Evolutionary conservation across 768 basidiomycete genomes (phyloP).

Genomic region (Psilocybe azurescens): DNA sequence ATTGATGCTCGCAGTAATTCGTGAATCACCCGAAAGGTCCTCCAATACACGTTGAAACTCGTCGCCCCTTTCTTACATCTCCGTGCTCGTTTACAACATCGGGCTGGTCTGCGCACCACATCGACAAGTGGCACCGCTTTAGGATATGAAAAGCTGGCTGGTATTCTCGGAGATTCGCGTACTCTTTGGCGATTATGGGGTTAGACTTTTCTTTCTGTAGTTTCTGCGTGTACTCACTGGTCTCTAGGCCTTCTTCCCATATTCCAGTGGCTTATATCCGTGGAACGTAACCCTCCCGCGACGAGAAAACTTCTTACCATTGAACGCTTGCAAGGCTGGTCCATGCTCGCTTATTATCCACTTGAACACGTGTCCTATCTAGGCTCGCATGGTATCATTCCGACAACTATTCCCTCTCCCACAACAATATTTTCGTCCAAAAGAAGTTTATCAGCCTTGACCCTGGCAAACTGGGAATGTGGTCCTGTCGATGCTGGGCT

Average conservation of each 20-base stretch:
- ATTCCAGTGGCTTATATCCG: constrained; percentile 77
- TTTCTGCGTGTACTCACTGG: not conserved
- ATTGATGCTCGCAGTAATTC: not conserved
- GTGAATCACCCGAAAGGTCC: constrained; percentile 47
- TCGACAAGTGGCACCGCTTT: constrained; percentile 60
- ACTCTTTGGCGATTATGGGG: constrained; percentile 84
- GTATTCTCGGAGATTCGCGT: constrained; percentile 68
- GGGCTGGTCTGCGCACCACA: constrained; percentile 59
- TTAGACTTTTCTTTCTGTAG: constrained; percentile 35
- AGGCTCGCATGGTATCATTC: constrained; percentile 62
- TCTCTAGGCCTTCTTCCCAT: constrained; percentile 74
- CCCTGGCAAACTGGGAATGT: constrained; percentile 54
- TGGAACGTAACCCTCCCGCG: constrained; percentile 75
- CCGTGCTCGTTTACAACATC: constrained; percentile 72
- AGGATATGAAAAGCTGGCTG: constrained; percentile 57
- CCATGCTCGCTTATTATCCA: constrained; percentile 83
- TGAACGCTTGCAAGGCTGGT: constrained; percentile 80
- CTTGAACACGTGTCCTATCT: constrained; percentile 80
- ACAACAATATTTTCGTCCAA: constrained; percentile 45
- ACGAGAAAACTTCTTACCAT: constrained; percentile 75
- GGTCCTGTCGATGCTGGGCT: constrained; percentile 87
- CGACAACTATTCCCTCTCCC: constrained; percentile 54
- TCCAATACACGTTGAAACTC: constrained; percentile 77
- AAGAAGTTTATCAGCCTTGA: constrained; percentile 51
- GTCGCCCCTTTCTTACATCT: constrained; percentile 67